Evolutionary conservation across 305 asterid genomes (phyloP), one percentile per base, ranked within the genome.

Genomic region (Ruellia speciosa): DNA sequence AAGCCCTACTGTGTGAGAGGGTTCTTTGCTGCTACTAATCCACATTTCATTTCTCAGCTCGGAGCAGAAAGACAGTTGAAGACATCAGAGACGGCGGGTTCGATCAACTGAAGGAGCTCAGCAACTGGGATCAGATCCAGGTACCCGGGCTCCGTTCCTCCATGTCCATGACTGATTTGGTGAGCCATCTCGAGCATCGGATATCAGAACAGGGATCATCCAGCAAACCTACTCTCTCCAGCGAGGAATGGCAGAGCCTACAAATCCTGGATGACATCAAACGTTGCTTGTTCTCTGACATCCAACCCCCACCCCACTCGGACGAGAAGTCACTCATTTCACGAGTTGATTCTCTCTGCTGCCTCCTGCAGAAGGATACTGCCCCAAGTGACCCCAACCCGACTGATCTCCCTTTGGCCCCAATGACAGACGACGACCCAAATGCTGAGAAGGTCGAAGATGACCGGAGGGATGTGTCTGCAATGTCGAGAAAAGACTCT

Each of bases 91-190:
- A 67, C 54, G 63, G 71, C 16, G 78, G 73, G 54, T 58, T 76
- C 34, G 83, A 79, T 63, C 85, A 77, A 46, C 80, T 79, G 35
- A 83, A 81, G 74, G 86, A 70, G 24, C 77, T 85, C 28, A 66
- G 86, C 67, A 75, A 78, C 66, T 82, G 90, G n/a, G n/a, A n/a
- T n/a, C n/a, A n/a, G n/a, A n/a, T n/a, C n/a, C n/a, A n/a, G n/a
- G n/a, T n/a, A n/a, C 96, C 95, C 0, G 95, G 95, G 13, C 69
- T 87, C 50, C 87, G 66, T 43, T 61, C 79, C 16, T 87, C 95
- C 8, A 87, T 90, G 95, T 90, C 97, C 0, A 87, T 90, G 96
- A 80, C 77, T 37, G 96, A 90, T 62, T 54, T 90, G 18, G 96
- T 90, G 47, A 87, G 76, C 67, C 95, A 87, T 73, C 85, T 90